Percentiles rank a stretch among this genome's conserved stretches.
Evolutionary conservation across 1,284 basidiomycete genomes (phyloP).

Genomic region (Exobasidium rhododendri): DNA sequence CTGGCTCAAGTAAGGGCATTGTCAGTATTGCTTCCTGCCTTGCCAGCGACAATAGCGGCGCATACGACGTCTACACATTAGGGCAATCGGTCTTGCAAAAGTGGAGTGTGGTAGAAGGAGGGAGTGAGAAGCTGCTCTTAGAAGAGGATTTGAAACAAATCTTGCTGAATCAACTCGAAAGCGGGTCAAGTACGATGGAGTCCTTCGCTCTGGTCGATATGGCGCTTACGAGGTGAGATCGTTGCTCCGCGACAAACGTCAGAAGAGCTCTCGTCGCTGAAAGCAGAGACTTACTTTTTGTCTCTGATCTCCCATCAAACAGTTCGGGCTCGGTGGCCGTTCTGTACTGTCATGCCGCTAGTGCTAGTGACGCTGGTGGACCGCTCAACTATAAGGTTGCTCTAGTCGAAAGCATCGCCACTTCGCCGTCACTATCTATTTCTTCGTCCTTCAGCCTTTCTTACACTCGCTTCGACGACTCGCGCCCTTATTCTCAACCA

Average conservation of each 20-base stretch:
- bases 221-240: conserved; percentile 8
- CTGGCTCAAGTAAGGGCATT: conserved; percentile 25
- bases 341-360: neutral
- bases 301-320: neutral
- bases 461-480: neutral
- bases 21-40: conserved; percentile 33
- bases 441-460: neutral
- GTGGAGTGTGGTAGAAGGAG: conserved; percentile 46
- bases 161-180: conserved; percentile 24
- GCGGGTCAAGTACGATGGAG: conserved; percentile 6
- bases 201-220: conserved; percentile 9
- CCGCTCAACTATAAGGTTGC: neutral
- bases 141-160: conserved; percentile 48
- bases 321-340: neutral
- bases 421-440: neutral
- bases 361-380: neutral
- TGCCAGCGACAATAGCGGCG: conserved; percentile 20
- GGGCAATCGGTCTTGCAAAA: conserved; percentile 40
- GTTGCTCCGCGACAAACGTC: too few relatives aligned
- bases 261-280: neutral
- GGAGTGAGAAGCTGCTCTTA: conserved; percentile 36
- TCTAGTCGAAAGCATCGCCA: neutral
- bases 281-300: neutral
- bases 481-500: conserved; percentile 18
- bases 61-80: conserved; percentile 37